Evolutionary conservation across 768 basidiomycete species (phyloP).

Genomic region (Phylloporus sp.): DNA sequence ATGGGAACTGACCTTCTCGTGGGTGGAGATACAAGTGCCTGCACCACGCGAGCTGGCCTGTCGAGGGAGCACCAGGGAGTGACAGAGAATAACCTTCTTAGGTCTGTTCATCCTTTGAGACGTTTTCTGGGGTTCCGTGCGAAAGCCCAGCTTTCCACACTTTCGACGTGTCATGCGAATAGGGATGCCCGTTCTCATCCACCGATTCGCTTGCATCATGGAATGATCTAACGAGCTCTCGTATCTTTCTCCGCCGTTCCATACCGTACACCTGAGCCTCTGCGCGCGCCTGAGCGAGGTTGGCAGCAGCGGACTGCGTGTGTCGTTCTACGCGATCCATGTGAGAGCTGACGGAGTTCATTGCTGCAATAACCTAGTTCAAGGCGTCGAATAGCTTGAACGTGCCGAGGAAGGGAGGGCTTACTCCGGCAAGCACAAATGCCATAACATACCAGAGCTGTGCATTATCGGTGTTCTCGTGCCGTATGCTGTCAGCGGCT

Average conservation of each 20-base stretch:
- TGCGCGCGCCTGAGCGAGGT: conserved; percentile 53
- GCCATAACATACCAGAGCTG: conserved; percentile 13
- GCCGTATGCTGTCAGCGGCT: neutral
- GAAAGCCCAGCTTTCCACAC: neutral
- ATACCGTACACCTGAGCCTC: conserved; percentile 54
- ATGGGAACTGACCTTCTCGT: neutral
- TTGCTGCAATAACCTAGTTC: conserved; percentile 8
- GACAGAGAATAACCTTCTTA: neutral
- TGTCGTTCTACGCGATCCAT: conserved; percentile 42
- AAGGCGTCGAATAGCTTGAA: neutral
- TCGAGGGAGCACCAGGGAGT: neutral
- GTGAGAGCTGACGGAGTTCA: conserved; percentile 17
- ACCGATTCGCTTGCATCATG: conserved; percentile 13
- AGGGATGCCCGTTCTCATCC: neutral
- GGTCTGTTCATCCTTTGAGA: neutral
- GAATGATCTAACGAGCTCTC: conserved; percentile 39
- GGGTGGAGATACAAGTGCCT: too few relatives aligned
- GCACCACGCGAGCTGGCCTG: too few relatives aligned
- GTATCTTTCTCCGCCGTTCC: conserved; percentile 48
- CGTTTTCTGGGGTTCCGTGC: neutral
- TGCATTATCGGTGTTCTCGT: neutral
- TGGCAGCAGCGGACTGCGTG: conserved; percentile 43
- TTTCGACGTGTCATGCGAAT: neutral
- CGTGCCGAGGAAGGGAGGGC: neutral
- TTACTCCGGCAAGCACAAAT: conserved; percentile 14